These are phyloP conservation scores for Kodamaea alishanica DNA, from an alignment of 1,139 yeast genomes.

Conservation along the genomic window DNA sequence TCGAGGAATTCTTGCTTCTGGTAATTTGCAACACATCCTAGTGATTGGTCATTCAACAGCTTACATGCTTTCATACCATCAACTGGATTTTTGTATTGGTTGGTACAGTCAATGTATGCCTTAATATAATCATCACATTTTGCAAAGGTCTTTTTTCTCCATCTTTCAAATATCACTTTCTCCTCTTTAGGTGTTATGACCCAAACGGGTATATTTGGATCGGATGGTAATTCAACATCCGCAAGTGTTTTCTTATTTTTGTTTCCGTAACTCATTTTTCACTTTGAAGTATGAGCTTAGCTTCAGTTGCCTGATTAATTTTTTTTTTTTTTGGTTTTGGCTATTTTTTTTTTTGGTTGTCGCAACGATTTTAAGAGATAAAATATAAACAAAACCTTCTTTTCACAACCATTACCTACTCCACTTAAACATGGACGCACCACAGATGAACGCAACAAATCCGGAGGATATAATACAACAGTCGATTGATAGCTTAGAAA, in stretches of 20 bases:
- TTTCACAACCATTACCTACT: not conserved
- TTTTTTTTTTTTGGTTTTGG: not conserved
- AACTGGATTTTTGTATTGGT: conserved; percentile 43
- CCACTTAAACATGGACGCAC: too few species aligned
- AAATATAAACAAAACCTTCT: not conserved
- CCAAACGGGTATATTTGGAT: conserved; percentile 71
- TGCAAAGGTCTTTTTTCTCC: conserved; percentile 72
- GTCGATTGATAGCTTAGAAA: conserved; percentile 17
- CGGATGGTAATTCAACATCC: conserved; percentile 40
- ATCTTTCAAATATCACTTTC: conserved; percentile 69
- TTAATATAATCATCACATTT: conserved; percentile 66
- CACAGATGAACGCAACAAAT: not conserved
- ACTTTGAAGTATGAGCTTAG: not conserved
- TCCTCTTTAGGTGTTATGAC: conserved; percentile 83
- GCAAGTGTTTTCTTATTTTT: conserved; percentile 33
- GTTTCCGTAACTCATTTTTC: conserved; percentile 13
- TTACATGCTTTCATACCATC: conserved; percentile 58
- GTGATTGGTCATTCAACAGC: conserved; percentile 27
- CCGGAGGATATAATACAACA: conserved; percentile 38
- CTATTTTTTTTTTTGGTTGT: not conserved
- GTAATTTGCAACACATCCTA: conserved; percentile 60
- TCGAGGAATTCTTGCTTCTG: conserved; percentile 69
- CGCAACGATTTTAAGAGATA: not conserved
- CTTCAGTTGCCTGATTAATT: not conserved
- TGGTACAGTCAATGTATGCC: conserved; percentile 41